Percentiles rank a stretch among this genome's conserved stretches.
Evolutionary conservation across 1,139 yeast species (phyloP).

Genomic region (Suhomyces ambrosiae): DNA sequence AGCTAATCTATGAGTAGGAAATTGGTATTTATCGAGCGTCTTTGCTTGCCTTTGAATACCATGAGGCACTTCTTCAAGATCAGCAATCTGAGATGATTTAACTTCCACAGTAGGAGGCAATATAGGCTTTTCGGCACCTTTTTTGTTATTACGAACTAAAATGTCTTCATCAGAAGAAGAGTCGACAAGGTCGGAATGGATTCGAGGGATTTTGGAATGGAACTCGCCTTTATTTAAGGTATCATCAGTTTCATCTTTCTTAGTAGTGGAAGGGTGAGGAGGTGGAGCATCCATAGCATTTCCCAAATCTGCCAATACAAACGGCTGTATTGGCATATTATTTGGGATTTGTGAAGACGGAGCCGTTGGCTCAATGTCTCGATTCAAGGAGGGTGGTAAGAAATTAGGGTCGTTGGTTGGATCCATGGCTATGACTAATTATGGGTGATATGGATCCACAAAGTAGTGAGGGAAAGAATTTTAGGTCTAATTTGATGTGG

Average conservation of each 20-base stretch:
- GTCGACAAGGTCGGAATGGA: conserved; percentile 42
- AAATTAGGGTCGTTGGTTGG: conserved; percentile 81
- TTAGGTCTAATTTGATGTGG: too few relatives aligned
- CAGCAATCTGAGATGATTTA: conserved; percentile 77
- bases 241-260: conserved; percentile 14
- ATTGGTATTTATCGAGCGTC: conserved; percentile 62
- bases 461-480: background rate
- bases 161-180: conserved; percentile 37
- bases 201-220: conserved; percentile 46
- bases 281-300: conserved; percentile 74
- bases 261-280: conserved; percentile 47
- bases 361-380: conserved; percentile 66
- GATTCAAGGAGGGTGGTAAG: conserved; percentile 67
- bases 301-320: conserved; percentile 74
- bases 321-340: conserved; percentile 71
- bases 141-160: background rate
- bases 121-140: conserved; percentile 16
- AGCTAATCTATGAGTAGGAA: conserved; percentile 86
- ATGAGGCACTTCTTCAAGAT: conserved; percentile 93
- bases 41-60: conserved; percentile 89
- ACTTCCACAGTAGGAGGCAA: conserved; percentile 53
- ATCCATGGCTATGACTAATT: conserved; percentile 51
- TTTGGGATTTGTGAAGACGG: conserved; percentile 74
- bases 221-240: conserved; percentile 19
- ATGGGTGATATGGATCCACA: background rate